phyloP scores from a whole-genome alignment of 768 basidiomycete genomes.

The Psilocybe azurescens region DNA sequence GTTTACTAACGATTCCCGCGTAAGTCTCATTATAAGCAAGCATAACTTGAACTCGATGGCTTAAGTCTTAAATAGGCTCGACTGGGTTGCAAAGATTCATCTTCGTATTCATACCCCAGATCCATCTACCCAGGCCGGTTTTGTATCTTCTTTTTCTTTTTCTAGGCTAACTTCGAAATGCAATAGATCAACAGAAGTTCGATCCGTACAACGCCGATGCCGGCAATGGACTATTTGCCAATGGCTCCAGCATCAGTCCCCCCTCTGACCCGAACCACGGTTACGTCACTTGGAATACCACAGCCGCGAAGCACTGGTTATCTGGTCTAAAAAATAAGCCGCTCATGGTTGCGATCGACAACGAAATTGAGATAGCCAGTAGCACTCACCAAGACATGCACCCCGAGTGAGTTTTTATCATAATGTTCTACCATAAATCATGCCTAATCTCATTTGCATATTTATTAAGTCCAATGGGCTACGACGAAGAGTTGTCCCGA shows the following conservation, averaged over 20 bases:
- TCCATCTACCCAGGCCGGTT: conserved; percentile 47
- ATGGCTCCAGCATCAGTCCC: conserved; percentile 50
- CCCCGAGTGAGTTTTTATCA: conserved; percentile 37
- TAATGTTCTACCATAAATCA: not conserved
- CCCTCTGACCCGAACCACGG: conserved; percentile 37
- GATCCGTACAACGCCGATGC: conserved; percentile 57
- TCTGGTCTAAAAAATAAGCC: conserved; percentile 52
- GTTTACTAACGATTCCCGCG: conserved; percentile 55
- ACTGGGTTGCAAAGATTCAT: conserved; percentile 59
- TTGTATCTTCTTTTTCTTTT: too few relatives aligned
- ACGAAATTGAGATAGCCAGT: conserved; percentile 61
- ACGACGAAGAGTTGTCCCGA: conserved; percentile 56
- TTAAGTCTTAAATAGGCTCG: conserved; percentile 39
- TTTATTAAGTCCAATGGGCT: conserved; percentile 43
- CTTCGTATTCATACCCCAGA: conserved; percentile 56
- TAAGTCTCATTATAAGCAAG: conserved; percentile 29
- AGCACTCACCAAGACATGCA: conserved; percentile 65
- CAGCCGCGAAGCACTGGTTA: conserved; percentile 49
- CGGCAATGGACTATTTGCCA: conserved; percentile 51
- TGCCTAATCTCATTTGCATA: conserved; percentile 5
- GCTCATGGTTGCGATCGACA: conserved; percentile 52
- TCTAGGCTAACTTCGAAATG: not conserved
- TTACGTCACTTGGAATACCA: conserved; percentile 56
- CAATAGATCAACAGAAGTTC: conserved; percentile 44
- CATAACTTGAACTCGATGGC: not conserved